Percentiles rank a stretch among this genome's conserved stretches.
Conservation (phyloP, 257 asterid genomes). For the Knoxia roxburghii region DNA sequence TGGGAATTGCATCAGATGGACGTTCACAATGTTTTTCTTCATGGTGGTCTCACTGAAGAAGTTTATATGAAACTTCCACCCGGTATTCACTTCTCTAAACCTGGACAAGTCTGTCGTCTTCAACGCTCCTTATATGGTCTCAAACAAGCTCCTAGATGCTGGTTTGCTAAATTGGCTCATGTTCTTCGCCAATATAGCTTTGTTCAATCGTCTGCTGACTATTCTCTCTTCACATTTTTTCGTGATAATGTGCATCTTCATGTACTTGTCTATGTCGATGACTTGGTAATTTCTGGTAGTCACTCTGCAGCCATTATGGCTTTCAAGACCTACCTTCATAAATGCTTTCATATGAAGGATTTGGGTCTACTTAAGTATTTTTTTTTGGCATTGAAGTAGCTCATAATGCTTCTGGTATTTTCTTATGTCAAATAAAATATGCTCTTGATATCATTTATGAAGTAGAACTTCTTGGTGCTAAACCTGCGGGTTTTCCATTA, state of each 20-base stretch:
- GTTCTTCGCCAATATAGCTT: not conserved
- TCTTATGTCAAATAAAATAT: not conserved
- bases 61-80: not conserved
- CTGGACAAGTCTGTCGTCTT: not conserved
- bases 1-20: conserved; percentile 3
- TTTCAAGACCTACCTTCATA: not conserved
- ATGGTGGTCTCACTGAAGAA: not conserved
- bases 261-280: not conserved
- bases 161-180: not conserved
- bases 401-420: not conserved
- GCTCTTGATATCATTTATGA: not conserved
- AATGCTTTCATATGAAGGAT: not conserved
- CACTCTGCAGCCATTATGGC: not conserved
- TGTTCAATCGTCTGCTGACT: not conserved
- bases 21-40: not conserved
- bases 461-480: not conserved
- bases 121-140: not conserved
- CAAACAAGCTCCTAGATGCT: not conserved
- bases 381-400: conserved; percentile 2
- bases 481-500: not conserved
- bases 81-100: not conserved
- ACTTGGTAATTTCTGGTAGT: not conserved
- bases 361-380: not conserved
- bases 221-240: not conserved
- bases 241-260: not conserved